phyloP scores from a whole-genome alignment of 2,329 filamentous ascomycete species.

The Beauveria asiatica region DNA sequence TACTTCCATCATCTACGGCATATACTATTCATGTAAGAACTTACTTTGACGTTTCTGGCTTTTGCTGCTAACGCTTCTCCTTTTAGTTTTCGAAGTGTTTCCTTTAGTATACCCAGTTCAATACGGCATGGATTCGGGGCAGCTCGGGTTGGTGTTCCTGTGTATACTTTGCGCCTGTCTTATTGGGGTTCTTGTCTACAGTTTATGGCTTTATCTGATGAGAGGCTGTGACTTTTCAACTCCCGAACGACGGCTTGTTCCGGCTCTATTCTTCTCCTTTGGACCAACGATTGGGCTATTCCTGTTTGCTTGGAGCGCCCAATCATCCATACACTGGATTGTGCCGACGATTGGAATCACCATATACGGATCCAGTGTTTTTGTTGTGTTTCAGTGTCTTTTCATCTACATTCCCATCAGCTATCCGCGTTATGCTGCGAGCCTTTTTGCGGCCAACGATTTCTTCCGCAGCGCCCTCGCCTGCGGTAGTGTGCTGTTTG shows the following conservation, averaged over 20 bases:
- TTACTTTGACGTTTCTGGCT: too few relatives aligned
- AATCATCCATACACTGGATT: slow-evolving; percentile 43
- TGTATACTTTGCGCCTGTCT: slow-evolving; percentile 50
- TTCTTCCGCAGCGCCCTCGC: slow-evolving; percentile 50
- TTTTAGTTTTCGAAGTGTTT: slow-evolving; percentile 52
- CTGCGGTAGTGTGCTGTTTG: slow-evolving; percentile 51
- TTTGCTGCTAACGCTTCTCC: not conserved
- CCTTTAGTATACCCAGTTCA: slow-evolving; percentile 51
- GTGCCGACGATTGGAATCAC: slow-evolving; percentile 48
- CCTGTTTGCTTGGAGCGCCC: slow-evolving; percentile 50
- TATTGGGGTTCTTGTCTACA: slow-evolving; percentile 41
- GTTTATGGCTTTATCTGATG: slow-evolving; percentile 42
- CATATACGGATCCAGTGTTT: slow-evolving; percentile 43
- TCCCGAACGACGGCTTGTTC: slow-evolving; percentile 45
- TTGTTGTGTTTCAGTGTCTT: slow-evolving; percentile 50
- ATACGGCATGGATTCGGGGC: slow-evolving; percentile 51
- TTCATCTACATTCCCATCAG: slow-evolving; percentile 51
- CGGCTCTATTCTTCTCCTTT: slow-evolving; percentile 44
- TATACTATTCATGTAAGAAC: slow-evolving; percentile 46
- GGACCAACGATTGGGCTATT: slow-evolving; percentile 50
- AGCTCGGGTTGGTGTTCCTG: slow-evolving; percentile 52
- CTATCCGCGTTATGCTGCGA: slow-evolving; percentile 49
- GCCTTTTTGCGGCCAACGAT: slow-evolving; percentile 53
- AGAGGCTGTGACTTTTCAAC: slow-evolving; percentile 42
- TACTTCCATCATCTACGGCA: slow-evolving; percentile 52